phyloP scores from a whole-genome alignment of 345 rosid genomes.

The Geranium rotundifolium region DNA sequence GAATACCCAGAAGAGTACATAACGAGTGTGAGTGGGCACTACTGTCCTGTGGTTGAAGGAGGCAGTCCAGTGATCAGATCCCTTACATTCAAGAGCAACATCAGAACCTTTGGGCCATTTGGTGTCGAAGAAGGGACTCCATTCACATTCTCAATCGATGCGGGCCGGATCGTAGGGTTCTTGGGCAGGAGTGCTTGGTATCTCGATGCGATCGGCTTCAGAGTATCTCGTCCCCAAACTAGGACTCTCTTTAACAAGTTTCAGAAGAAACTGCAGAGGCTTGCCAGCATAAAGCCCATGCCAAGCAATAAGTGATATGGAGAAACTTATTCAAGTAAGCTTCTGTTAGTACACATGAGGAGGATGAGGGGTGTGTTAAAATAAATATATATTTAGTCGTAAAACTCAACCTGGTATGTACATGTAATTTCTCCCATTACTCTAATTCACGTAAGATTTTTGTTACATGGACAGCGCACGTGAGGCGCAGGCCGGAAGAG shows the following conservation, averaged over 20 bases:
- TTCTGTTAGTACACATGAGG: no score
- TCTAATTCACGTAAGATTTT: no score
- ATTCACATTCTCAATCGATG: constrained; percentile 42
- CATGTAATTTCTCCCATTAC: no score
- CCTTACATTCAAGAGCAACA: constrained; percentile 53
- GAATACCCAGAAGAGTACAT: constrained; percentile 62
- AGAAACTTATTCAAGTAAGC: no score
- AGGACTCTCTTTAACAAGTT: constrained; percentile 36
- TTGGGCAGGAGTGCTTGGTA: constrained; percentile 67
- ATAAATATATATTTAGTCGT: no score
- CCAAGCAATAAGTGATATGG: no score
- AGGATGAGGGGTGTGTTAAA: no score
- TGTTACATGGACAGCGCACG: no score
- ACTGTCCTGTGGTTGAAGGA: constrained; percentile 40
- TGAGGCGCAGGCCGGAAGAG: no score
- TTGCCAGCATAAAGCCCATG: no score
- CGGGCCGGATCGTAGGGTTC: constrained; percentile 49
- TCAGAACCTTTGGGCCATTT: constrained; percentile 50
- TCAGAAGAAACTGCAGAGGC: constrained; percentile 32
- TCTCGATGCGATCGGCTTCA: constrained; percentile 63
- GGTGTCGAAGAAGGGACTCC: constrained; percentile 71
- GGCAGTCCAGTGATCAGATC: constrained; percentile 63
- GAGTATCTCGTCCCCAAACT: constrained; percentile 30
- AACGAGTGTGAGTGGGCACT: constrained; percentile 46
- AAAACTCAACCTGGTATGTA: no score